Percentiles rank a stretch among this genome's conserved stretches.
phyloP scores from a whole-genome alignment of 768 basidiomycete species.

The Lactifluus rugatus region DNA sequence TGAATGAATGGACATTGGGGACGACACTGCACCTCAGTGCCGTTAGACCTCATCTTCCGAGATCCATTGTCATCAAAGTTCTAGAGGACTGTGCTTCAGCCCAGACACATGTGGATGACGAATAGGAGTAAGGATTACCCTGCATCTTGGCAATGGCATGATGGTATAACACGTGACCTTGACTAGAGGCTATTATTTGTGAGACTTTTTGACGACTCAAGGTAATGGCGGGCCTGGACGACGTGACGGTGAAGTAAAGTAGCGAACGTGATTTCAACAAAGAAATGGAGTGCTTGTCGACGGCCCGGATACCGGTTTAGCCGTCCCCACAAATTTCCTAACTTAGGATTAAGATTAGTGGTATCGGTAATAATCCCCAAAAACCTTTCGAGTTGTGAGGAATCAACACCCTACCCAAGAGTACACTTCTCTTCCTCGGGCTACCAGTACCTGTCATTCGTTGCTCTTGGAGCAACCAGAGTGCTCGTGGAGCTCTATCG shows the following conservation, averaged over 20 bases:
- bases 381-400: too few species aligned
- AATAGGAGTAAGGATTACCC: neutral
- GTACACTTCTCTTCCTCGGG: too few species aligned
- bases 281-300: too few species aligned
- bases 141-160: constrained; percentile 2
- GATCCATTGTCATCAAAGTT: constrained; percentile 10
- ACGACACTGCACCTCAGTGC: neutral
- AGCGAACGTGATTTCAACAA: too few species aligned
- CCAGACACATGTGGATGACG: neutral
- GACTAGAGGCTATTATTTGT: neutral
- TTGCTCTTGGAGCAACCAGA: neutral
- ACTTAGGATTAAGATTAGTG: too few species aligned
- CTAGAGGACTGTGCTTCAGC: neutral
- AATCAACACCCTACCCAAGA: too few species aligned
- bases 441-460: too few species aligned
- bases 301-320: neutral
- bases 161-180: neutral
- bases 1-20: constrained; percentile 7
- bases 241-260: neutral
- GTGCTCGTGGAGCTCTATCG: neutral
- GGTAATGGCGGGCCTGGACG: too few species aligned
- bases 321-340: too few species aligned
- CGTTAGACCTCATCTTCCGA: constrained; percentile 1
- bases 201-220: neutral
- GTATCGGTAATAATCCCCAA: neutral